phyloP scores from a whole-genome alignment of 2,329 filamentous ascomycete species.

The Annulohypoxylon truncatum region DNA sequence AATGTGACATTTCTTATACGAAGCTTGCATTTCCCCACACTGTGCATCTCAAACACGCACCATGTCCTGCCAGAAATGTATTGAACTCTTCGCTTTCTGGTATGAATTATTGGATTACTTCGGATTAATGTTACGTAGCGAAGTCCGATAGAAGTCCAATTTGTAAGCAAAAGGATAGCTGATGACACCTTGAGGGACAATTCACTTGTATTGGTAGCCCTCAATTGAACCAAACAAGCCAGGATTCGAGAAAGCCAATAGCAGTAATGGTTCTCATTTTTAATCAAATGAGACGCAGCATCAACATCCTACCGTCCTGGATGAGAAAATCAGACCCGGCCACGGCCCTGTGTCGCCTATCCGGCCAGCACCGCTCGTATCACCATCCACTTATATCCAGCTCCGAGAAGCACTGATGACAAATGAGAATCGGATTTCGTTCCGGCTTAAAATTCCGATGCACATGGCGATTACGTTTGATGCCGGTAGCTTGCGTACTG shows the following conservation, averaged over 20 bases:
- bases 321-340: not conserved
- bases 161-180: not conserved
- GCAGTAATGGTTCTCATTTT: not conserved
- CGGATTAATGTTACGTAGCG: not conserved
- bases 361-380: not conserved
- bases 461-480: not conserved
- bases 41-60: not conserved
- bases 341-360: too few species aligned
- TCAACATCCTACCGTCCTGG: not conserved
- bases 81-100: not conserved
- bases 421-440: slow-evolving; percentile 9
- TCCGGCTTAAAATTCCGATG: not conserved
- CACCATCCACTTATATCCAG: not conserved
- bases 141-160: not conserved
- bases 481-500: not conserved
- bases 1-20: not conserved
- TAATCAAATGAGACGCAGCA: not conserved
- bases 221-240: too few species aligned
- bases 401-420: slow-evolving; percentile 1
- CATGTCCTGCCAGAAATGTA: not conserved
- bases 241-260: not conserved
- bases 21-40: not conserved
- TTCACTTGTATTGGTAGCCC: too few species aligned
- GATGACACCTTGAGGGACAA: not conserved
- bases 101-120: not conserved